Conservation (phyloP, 805 yeast species). For the Cyberlindnera bimundalis region DNA sequence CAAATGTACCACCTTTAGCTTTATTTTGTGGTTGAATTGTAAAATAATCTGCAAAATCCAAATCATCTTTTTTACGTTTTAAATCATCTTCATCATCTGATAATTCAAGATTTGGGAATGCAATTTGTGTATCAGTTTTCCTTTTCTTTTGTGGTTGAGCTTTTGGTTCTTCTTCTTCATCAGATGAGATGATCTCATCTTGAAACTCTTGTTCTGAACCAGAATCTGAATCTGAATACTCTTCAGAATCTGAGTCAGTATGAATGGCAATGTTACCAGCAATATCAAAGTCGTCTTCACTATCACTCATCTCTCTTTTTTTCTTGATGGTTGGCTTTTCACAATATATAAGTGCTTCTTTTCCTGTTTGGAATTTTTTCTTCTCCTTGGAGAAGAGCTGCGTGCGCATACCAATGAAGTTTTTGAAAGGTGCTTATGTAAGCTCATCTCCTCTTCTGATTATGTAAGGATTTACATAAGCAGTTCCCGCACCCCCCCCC, state of each 20-base stretch:
- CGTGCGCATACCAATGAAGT: too few relatives aligned
- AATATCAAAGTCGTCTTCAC: constrained; percentile 52
- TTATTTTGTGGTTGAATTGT: constrained; percentile 48
- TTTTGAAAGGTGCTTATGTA: too few relatives aligned
- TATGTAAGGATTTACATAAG: not conserved
- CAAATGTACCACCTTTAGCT: constrained; percentile 78
- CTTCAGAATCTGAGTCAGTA: constrained; percentile 37
- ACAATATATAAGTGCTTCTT: not conserved
- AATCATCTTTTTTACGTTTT: constrained; percentile 36
- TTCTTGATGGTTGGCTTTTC: too few relatives aligned
- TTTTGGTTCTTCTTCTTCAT: constrained; percentile 40
- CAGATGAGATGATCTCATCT: constrained; percentile 50
- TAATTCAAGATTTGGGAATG: constrained; percentile 50
- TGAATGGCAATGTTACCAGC: constrained; percentile 55
- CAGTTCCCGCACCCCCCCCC: too few relatives aligned
- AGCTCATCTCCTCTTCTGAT: too few relatives aligned
- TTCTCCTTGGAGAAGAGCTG: too few relatives aligned
- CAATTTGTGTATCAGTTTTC: constrained; percentile 16
- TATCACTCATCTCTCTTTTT: constrained; percentile 4
- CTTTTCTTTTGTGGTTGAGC: constrained; percentile 27
- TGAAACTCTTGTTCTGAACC: constrained; percentile 38
- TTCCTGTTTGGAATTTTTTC: not conserved
- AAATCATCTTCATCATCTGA: constrained; percentile 46
- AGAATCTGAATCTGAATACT: constrained; percentile 28
- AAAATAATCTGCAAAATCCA: constrained; percentile 45